Base-by-base conservation (phyloP, 2,329 filamentous ascomycete genomes). In the Macrophomina phaseolina region DNA sequence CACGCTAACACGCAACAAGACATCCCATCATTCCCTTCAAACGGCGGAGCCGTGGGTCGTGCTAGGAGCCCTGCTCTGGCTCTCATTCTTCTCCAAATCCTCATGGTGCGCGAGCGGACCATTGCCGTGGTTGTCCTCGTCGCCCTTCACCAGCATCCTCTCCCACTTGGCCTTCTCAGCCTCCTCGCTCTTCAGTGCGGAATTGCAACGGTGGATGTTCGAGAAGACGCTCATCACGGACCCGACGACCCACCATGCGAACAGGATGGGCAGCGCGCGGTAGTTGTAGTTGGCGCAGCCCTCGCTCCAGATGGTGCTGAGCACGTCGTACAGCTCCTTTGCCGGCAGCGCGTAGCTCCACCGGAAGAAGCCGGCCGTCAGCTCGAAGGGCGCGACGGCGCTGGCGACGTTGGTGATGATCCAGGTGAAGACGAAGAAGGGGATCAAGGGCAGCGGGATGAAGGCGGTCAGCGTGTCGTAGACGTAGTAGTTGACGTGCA, bases 341-440 rank as follows among this genome's bases (percentile, higher is more conserved):
- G 79, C 77, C 3, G 81, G 80, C 1, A 81, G 68, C 0, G 72
- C 74, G 55, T 79, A 81, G 9, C 76, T 78, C 66, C 77, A 71
- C 40, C 69, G 71, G 65, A 78, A 82, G 62, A 81, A 82, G 0
- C 65, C 75, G 0, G 81, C 73, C 0, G 73, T 74, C 2, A 82
- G 70, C 58, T 80, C 77, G 18, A 82, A 79, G 0, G 81, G 81
- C 5, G 78, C 70, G 34, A 82, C 69, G 18, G 79, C 76, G 1
- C 75, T 78, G 0, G 78, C 73, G 12, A 82, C 70, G 65, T 82
- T 83, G 28, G 75, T 7, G 12, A 82, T 71, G 14, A 82, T 68
- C 81, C 81, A 83, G 0, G 75, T 70, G 6, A 83, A 73, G n/a
- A 82, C 69, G 12, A 76, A 76, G 74, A 82, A 80, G 1, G 81